phyloP scores from a whole-genome alignment of 768 basidiomycete species.

The Neoboletus subvelutipes region DNA sequence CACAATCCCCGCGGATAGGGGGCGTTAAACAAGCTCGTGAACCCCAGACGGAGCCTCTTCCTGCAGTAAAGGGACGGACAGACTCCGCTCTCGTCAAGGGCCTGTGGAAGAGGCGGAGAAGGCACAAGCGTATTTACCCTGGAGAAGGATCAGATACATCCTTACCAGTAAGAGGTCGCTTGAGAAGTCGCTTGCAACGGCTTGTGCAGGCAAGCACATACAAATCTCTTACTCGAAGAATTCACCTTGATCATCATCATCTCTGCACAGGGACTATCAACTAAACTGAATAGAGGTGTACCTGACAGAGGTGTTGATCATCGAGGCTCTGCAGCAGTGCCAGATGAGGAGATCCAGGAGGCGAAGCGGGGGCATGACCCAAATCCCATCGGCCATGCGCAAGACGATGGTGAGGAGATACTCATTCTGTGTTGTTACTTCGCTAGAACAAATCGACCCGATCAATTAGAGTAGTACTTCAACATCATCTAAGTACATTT shows the following conservation, averaged over 20 bases:
- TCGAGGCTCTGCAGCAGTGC: neutral
- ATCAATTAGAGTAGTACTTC: constrained; percentile 3
- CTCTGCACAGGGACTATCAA: constrained; percentile 9
- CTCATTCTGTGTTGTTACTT: constrained; percentile 30
- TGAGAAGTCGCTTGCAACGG: constrained; percentile 13
- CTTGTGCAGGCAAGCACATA: constrained; percentile 17
- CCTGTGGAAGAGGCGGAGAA: constrained; percentile 12
- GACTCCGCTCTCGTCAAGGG: constrained; percentile 6
- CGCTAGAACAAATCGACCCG: constrained; percentile 17
- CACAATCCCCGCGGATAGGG: constrained; percentile 3
- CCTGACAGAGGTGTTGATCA: neutral
- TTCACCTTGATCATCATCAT: neutral
- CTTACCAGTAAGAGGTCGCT: neutral
- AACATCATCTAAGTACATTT: neutral
- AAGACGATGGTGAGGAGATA: constrained; percentile 20
- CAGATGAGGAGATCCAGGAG: neutral
- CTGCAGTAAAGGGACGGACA: neutral
- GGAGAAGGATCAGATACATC: neutral
- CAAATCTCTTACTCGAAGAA: neutral
- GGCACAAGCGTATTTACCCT: neutral
- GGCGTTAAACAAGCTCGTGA: neutral
- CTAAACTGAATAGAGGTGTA: neutral
- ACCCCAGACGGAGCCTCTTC: constrained; percentile 8
- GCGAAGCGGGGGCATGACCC: constrained; percentile 2
- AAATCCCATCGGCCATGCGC: neutral